Evolutionary conservation across 2,329 filamentous ascomycete species (phyloP).

Genomic region (Metarhizium guizhouense): DNA sequence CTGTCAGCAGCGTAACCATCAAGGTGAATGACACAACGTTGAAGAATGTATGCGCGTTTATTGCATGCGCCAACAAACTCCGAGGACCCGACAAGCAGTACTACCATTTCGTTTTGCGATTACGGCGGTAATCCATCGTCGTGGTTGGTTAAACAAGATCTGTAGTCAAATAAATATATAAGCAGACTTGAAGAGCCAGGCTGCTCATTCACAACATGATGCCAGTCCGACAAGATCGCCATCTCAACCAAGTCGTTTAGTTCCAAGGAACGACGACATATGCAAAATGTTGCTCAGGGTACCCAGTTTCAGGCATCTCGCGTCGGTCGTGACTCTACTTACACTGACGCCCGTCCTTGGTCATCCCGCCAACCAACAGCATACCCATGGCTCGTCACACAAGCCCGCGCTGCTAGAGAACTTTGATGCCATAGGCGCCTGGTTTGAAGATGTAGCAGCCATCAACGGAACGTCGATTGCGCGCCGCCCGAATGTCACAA

Average conservation of each 20-base stretch:
- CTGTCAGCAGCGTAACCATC: neutral
- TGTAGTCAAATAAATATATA: neutral
- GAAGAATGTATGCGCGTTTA: no score
- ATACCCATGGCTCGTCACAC: neutral
- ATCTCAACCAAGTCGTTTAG: neutral
- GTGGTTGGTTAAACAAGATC: neutral
- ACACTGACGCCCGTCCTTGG: neutral
- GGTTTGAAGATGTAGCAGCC: slow-evolving; percentile 29
- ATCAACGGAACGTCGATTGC: slow-evolving; percentile 18
- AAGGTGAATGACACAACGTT: neutral
- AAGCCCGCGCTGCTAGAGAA: slow-evolving; percentile 3
- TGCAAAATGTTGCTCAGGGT: neutral
- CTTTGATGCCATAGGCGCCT: slow-evolving; percentile 25
- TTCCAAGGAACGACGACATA: neutral
- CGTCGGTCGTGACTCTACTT: neutral
- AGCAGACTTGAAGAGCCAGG: neutral
- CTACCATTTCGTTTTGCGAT: no score
- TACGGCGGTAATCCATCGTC: no score
- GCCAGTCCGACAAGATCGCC: neutral
- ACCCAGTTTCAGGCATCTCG: neutral
- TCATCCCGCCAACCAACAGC: neutral
- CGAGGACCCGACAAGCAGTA: no score
- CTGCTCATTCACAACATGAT: neutral
- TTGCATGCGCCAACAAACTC: neutral
- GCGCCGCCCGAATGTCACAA: slow-evolving; percentile 11